Evolutionary conservation across 2,329 filamentous ascomycete species (phyloP).

Genomic region (Xylariaceae sp.): DNA sequence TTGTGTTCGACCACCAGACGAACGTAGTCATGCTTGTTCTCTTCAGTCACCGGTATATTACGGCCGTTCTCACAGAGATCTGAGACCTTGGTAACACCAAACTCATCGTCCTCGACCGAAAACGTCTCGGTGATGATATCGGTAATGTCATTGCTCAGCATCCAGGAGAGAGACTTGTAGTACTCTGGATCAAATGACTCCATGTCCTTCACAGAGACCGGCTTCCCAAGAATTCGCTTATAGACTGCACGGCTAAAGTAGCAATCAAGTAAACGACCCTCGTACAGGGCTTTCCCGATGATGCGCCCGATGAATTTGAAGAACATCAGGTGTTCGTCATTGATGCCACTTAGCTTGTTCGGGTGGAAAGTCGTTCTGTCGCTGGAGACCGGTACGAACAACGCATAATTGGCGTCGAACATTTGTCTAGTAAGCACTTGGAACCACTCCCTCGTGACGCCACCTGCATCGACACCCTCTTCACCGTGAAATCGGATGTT

Average conservation of each 20-base stretch:
- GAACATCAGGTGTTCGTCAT: slow-evolving; percentile 92
- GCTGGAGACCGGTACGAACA: slow-evolving; percentile 94
- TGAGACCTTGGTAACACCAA: slow-evolving; percentile 80
- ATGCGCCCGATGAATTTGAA: slow-evolving; percentile 99
- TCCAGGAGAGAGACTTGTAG: slow-evolving; percentile 98
- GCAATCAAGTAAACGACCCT: slow-evolving; percentile 91
- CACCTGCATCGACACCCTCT: slow-evolving; percentile 95
- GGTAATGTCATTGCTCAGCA: slow-evolving; percentile 96
- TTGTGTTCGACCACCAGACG: slow-evolving; percentile 91
- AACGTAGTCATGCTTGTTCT: slow-evolving; percentile 98
- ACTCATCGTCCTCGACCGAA: slow-evolving; percentile 87
- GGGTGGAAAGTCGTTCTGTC: slow-evolving; percentile 98
- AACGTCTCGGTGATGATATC: slow-evolving; percentile 97
- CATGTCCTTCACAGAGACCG: slow-evolving; percentile 98
- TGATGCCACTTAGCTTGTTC: slow-evolving; percentile 88
- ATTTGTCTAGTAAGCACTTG: slow-evolving; percentile 94
- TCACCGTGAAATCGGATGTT: slow-evolving; percentile 97
- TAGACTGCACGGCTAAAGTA: slow-evolving; percentile 99
- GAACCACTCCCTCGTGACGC: slow-evolving; percentile 98
- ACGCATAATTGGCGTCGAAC: slow-evolving; percentile 96
- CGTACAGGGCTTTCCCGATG: slow-evolving; percentile 96
- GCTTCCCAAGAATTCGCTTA: slow-evolving; percentile 91
- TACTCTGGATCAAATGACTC: slow-evolving; percentile 97
- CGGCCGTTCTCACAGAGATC: slow-evolving; percentile 84
- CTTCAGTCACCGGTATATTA: slow-evolving; percentile 89